Base-by-base conservation (phyloP, 441 rosid genomes). In the Gossypium aridum region DNA sequence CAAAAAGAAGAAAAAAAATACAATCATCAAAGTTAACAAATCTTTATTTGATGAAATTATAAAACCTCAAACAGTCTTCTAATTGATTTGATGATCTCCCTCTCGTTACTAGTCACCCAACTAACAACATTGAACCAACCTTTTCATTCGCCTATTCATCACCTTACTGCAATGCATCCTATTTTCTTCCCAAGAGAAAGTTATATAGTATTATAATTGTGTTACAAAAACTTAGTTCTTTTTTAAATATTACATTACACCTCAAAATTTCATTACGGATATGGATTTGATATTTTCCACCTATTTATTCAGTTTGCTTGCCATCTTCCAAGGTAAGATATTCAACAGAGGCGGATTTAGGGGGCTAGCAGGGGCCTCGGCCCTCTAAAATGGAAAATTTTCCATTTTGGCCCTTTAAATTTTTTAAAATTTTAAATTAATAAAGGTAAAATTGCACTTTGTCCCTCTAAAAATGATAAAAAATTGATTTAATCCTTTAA, bases 311-410 rank as follows among this genome's bases (percentile, higher is more conserved):
- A 55, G 68, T 74, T 31, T 84, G 49, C 72, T 87, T n/a, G 25
- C 77, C 51, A 43, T 79, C 54, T 66, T 68, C 77, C 69, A 61
- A 77, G 85, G 88, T 85, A 80, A 26, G 2, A 37, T 7, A 37
- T 37, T 37, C 43, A 37, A 37, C 2, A 37, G 2, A 37, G 10
- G 43, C 0, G 0, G 43, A 37, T 37, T 37, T 37, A 37, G 9
- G 43, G 43, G 43, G 10, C 9, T 37, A 2, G 43, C 0, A 34
- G 2, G 9, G 43, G 43, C 9, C 43, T 37, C 9, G 0, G 10
- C 9, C 43, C 10, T 7, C 2, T 37, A 34, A 34, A 34, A 34
- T 34, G 8, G 39, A 34, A 34, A 34, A 34, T 37, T 7, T 37
- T 0, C 2, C 43, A 37, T 37, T 37, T 37, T 37, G 1, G 43